phyloP scores from a whole-genome alignment of 345 rosid species.

The Psidium friedrichsthalianum region DNA sequence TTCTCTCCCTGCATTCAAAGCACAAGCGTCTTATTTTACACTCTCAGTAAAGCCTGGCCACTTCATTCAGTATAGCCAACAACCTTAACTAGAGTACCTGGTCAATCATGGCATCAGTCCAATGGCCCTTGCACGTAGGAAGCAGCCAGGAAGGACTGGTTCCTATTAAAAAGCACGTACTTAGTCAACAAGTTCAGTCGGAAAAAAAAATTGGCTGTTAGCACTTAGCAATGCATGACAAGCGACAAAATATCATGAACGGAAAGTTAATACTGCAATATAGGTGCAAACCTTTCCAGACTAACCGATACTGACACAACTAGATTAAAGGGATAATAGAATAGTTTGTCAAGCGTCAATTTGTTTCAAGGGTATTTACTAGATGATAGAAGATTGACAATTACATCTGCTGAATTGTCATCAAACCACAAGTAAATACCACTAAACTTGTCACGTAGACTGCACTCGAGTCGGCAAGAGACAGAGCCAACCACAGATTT shows the following conservation, averaged over 20 bases:
- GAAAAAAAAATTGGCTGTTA: background rate
- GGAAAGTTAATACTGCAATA: background rate
- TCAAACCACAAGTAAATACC: background rate
- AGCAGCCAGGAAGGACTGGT: slow-evolving; percentile 96
- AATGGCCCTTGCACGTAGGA: slow-evolving; percentile 89
- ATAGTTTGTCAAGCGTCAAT: background rate
- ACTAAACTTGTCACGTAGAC: background rate
- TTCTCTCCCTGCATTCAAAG: slow-evolving; percentile 64
- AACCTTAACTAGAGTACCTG: slow-evolving; percentile 30
- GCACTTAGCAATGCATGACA: background rate
- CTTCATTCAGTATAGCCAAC: background rate
- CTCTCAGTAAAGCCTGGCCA: background rate
- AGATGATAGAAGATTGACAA: background rate
- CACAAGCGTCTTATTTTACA: background rate
- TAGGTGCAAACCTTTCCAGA: background rate
- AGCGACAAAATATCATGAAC: background rate
- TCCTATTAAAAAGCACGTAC: slow-evolving; percentile 28
- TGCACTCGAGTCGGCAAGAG: background rate
- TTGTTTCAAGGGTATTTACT: background rate
- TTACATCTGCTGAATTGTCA: background rate
- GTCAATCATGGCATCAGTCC: slow-evolving; percentile 99
- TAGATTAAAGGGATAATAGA: background rate
- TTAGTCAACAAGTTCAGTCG: background rate
- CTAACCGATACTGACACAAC: background rate
- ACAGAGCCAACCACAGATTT: background rate